Evolutionary conservation across 2,329 filamentous ascomycete species (phyloP), one percentile per base, ranked within the genome.

Genomic region (Knufia petricola): DNA sequence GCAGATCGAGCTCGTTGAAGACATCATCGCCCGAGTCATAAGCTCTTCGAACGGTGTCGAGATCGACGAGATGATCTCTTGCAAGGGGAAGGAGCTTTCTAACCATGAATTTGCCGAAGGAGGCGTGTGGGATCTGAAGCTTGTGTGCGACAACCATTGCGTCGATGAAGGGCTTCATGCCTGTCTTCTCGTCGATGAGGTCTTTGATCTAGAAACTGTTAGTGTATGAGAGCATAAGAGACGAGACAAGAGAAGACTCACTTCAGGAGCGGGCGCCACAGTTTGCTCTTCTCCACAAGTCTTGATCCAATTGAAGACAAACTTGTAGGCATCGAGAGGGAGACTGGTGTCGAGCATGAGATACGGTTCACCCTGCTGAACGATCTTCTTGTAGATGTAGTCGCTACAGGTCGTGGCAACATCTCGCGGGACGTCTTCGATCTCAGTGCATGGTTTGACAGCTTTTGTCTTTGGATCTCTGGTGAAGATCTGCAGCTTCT

Each of bases 231-330:
- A 4, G 4, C 20, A 7, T 12, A 8, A 15, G 15, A 13, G 4
- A 26, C 7, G 42, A 24, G 21, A 15, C 20, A 17, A n/a, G 23
- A 17, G 17, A 3, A 13, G 30, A 30, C 46, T 21, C 42, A 42
- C 46, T 13, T 48, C 38, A 7, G 24, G 17, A 15, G 28, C 17
- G 15, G 21, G 17, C 24, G 26, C 37, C 8, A 41, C 46, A 10
- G 4, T 32, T 19, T 41, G 21, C 24, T 32, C 17, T 15, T 30
- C 24, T 21, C n/a, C 46, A 23, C 46, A 48, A 2, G 21, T 15
- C 12, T 41, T 48, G 38, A 48, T 48, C 46, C 46, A 48, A 17
- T 41, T 26, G 32, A 48, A 48, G 20, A 48, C 23, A 17, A 30
- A 48, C 17, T 48, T 36, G 26, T 21, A 48, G 6, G 37, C 37